Base-by-base conservation (phyloP, 2,329 filamentous ascomycete species). In the Epichloe sp. region DNA sequence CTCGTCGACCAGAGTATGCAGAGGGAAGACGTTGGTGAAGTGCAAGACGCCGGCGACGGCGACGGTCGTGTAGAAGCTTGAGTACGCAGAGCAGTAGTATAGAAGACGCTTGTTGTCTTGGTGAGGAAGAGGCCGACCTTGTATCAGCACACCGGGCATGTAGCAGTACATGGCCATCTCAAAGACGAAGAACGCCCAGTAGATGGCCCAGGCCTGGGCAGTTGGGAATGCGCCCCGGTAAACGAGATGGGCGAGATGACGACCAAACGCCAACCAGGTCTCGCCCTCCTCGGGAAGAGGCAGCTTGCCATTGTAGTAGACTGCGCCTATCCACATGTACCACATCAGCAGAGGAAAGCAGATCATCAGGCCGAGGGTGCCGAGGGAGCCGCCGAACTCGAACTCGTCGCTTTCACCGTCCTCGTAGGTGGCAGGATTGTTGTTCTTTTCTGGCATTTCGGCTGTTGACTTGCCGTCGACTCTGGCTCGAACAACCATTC, bases 241-340 rank as follows among this genome's bases (percentile, higher is more conserved):
- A 70, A 1, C 81, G 86, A 44, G 72, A 71, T 15, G 93, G 93
- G 49, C 26, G 26, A 31, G 26, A 31, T 31, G 8, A 31, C 26
- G 26, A 31, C 26, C 26, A 31, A 31, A 31, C 26, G 26, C 26
- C 26, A 3, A 31, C 26, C 26, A 31, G 26, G 8, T 31, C 26
- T 31, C 26, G 26, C 10, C 8, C 26, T 10, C 26, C 8, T 31
- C 8, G 26, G 26, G 26, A 31, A 31, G 26, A 10, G 26, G 26
- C 26, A 94, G 75, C 56, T 86, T 82, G 59, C 91, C 91, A 63
- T 88, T 74, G 71, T 96, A 98, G 71, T 91, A 95, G 47, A 83
- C 90, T 36, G 91, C 86, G 48, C 93, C 93, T 67, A 95, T 83
- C 90, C 90, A 97, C 90, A 98, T 95, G 73, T 96, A 97, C 78